Evolutionary conservation across 495 filamentous ascomycete genomes (phyloP), one percentile per base, ranked within the genome.

Genomic region (Aspergillus campestris): DNA sequence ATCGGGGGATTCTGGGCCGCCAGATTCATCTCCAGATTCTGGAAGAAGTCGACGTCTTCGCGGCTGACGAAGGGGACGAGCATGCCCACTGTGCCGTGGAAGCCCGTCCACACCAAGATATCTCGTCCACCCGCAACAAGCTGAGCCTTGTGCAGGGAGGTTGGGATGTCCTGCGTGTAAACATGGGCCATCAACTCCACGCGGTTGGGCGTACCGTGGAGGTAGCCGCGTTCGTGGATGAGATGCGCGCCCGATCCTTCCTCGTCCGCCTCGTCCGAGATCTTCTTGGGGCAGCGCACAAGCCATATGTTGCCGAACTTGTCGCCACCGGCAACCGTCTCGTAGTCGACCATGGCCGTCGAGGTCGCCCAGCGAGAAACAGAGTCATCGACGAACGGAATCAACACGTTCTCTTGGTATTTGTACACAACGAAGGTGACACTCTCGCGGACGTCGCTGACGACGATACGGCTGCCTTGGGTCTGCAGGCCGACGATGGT

Each of bases 301-400:
- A 97, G 74, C 88, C 89, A 97, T 3, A 99, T 57, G 54, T 97
- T 97, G 37, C 94, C 94, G 49, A 99, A 99, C 59, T 94, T 95
- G 68, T 99, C 94, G 34, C 94, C 94, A 31, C 90, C 92, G 8
- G 89, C 92, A 12, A 85, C 81, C 1, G 91, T 95, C 60, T 97
- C 92, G 65, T 99, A 99, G 60, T 99, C 94, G 1, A 96, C 82
- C 91, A 97, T 95, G 6, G 87, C 75, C 1, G 82, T 86, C 38
- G 82, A 80, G 1, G 86, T 90, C 0, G 87, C 94, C 84, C 86
- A 96, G 15, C 94, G 81, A 31, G 90, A 72, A 45, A 96, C 71
- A 11, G 81, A 81, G 60, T 99, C 94, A 56, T 97, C 92, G 11
- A 75, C 84, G 48, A 97, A 99, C 0, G 89, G 86, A 48, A 99